These are phyloP conservation scores for Schizophyllum amplum DNA, from an alignment of 1,284 basidiomycete species.

Conservation along the genomic window DNA sequence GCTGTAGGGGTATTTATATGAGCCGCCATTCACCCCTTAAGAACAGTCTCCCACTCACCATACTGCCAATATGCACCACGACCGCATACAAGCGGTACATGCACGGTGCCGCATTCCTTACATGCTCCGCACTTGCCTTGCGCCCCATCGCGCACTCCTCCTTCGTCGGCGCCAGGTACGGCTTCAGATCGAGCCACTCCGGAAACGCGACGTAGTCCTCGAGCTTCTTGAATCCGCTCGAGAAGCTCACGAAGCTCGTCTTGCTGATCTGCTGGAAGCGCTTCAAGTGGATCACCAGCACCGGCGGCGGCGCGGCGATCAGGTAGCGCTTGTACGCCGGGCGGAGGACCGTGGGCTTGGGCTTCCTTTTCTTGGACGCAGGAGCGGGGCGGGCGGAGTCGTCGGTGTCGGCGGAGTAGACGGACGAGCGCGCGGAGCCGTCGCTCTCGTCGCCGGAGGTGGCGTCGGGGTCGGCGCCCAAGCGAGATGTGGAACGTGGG, in stretches of 20 bases:
- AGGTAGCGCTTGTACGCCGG: constrained; percentile 92
- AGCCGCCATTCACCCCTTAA: constrained; percentile 4
- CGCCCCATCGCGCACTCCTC: constrained; percentile 43
- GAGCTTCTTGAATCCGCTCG: constrained; percentile 71
- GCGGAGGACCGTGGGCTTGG: constrained; percentile 66
- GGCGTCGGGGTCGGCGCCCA: constrained; percentile 31
- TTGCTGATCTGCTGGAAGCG: constrained; percentile 76
- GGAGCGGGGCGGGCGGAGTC: constrained; percentile 20
- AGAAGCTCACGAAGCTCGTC: constrained; percentile 45
- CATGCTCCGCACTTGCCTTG: constrained; percentile 21
- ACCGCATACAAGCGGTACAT: constrained; percentile 76
- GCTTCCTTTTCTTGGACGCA: constrained; percentile 22
- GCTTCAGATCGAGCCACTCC: constrained; percentile 74
- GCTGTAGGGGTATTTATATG: constrained; percentile 28
- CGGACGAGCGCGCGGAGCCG: constrained; percentile 28
- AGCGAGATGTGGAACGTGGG: constrained; percentile 6
- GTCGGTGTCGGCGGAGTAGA: constrained; percentile 18
- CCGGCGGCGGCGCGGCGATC: constrained; percentile 78
- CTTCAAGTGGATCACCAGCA: constrained; percentile 90
- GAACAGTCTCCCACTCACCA: constrained; percentile 50
- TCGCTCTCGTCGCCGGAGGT: constrained; percentile 42
- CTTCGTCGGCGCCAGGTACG: constrained; percentile 78
- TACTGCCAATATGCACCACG: constrained; percentile 86
- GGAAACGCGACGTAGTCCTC: constrained; percentile 89
- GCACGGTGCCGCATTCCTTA: constrained; percentile 39